Evolutionary conservation across 345 rosid species (phyloP).

Genomic region (Fremontodendron californicum): DNA sequence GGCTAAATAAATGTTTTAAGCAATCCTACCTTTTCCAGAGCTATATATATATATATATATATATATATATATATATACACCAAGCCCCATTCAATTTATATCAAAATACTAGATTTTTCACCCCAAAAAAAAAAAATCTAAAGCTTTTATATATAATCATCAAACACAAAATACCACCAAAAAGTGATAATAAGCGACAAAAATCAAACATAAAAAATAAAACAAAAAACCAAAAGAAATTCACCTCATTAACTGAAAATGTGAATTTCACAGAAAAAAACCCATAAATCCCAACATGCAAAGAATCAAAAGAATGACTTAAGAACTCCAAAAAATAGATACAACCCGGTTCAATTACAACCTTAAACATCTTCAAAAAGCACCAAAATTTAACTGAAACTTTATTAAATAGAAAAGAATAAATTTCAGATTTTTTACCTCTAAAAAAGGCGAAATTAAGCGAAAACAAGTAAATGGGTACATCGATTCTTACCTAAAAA

Average conservation of each 20-base stretch:
- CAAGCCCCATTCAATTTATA: neutral
- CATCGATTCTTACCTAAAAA: constrained; percentile 32
- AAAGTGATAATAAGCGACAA: neutral
- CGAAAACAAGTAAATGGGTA: constrained; percentile 12
- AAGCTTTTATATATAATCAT: neutral
- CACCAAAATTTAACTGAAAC: constrained; percentile 9
- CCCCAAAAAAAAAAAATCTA: neutral
- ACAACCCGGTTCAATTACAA: constrained; percentile 24
- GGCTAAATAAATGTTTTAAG: neutral
- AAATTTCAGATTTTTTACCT: constrained; percentile 18
- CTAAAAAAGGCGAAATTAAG: constrained; percentile 8
- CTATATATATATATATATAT: no score
- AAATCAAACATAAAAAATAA: constrained; percentile 8
- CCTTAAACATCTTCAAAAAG: neutral
- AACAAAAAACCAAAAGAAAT: neutral
- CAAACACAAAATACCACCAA: neutral
- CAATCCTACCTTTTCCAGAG: neutral
- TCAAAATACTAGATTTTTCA: neutral
- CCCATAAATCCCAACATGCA: neutral
- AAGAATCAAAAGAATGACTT: constrained; percentile 15
- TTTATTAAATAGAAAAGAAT: neutral
- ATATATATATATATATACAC: neutral
- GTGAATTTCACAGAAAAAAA: neutral
- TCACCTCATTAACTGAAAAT: neutral
- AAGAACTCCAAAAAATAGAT: constrained; percentile 9